phyloP scores from a whole-genome alignment of 805 yeast genomes.

The Starmerella lactis-condensi region DNA sequence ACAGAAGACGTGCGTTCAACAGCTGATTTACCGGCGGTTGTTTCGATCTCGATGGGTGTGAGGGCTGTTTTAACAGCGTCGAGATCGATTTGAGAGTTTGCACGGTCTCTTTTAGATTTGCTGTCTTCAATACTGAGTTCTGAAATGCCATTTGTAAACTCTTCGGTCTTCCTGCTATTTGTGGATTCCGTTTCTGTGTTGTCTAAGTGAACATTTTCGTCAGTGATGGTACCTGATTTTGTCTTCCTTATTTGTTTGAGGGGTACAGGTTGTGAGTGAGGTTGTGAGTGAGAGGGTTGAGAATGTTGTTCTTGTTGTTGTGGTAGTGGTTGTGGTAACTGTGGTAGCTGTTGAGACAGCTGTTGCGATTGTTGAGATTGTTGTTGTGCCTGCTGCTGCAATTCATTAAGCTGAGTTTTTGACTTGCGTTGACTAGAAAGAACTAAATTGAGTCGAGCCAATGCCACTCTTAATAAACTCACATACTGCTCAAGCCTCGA shows the following conservation, averaged over 20 bases:
- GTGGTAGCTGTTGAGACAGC: not conserved
- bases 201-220: no score
- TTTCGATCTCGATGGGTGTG: not conserved
- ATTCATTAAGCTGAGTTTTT: no score
- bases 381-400: not conserved
- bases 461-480: constrained; percentile 65
- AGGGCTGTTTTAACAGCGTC: not conserved
- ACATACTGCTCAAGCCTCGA: constrained; percentile 56
- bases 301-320: no score
- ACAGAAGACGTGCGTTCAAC: constrained; percentile 51
- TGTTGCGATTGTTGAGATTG: not conserved
- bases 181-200: no score
- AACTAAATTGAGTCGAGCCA: constrained; percentile 41
- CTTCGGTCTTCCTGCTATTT: no score
- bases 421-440: constrained; percentile 17
- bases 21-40: constrained; percentile 7
- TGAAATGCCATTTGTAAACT: no score
- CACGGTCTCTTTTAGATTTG: not conserved
- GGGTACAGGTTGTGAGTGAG: no score
- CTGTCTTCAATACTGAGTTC: no score
- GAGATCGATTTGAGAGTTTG: not conserved
- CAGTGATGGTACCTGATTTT: no score
- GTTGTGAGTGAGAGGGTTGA: no score
- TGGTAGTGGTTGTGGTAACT: no score
- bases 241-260: no score